Evolutionary conservation across 2,329 filamentous ascomycete species (phyloP), one percentile per base, ranked within the genome.

Genomic region (Madurella fahalii): DNA sequence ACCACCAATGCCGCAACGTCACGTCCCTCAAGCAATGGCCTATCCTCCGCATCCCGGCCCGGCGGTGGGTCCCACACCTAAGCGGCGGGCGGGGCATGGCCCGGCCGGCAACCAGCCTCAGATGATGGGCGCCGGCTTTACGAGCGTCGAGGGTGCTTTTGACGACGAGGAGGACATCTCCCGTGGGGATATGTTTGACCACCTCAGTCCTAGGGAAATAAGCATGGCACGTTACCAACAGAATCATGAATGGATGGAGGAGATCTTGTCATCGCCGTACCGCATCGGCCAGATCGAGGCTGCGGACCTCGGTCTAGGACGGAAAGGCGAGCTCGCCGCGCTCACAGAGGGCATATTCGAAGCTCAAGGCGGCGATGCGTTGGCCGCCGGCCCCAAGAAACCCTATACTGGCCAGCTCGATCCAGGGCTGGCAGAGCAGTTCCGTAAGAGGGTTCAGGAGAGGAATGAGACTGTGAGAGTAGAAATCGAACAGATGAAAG

Each of bases 161-260:
- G 91, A 96, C 50, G 92, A 96, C 54, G 90, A 95, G 48, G 92
- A 97, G 69, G 93, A 96, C 66, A 88, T 87, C 2, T 88, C 87
- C 7, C 80, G 89, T 17, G 91, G 91, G 30, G 94, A 99, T 69
- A 80, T 92, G 68, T 90, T 99, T 65, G 94, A 99, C 67, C 83
- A 90, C 59, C 77, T 96, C 58, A 93, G 90, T 0, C 92, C 92
- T 2, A 83, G 92, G 42, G 94, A 99, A 60, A 87, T 99, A 58
- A 95, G 91, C 63, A 77, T 90, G 57, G 83, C 85, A 60, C 83
- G 94, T 52, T 99, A 96, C 70, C 87, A 87, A 68, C 91, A 96
- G 67, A 95, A 99, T 65, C 93, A 99, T 65, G 90, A 96, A 69
- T 97, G 93, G 94, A 96, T 99, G 90, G 94, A 97, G 67, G 93